Conservation (phyloP, 176 grass and related monocot species). For the Thalia dealbata region DNA sequence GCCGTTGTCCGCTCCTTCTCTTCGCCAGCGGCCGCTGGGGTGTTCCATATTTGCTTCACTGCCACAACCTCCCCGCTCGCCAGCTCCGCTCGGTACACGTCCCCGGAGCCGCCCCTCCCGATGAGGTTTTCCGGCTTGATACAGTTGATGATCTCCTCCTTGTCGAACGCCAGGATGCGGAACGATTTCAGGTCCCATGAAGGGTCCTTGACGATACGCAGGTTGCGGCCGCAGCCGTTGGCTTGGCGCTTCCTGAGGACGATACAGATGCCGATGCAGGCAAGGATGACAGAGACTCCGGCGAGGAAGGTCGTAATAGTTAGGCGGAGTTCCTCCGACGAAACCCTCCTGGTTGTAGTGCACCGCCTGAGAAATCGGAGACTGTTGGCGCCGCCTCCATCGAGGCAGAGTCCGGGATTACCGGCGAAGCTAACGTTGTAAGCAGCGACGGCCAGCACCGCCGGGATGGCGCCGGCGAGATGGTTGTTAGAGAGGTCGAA, state of each 20-base stretch:
- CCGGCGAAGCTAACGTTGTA: conserved; percentile 36
- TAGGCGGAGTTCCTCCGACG: background rate
- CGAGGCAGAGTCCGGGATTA: conserved; percentile 51
- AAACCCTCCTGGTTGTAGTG: conserved; percentile 19
- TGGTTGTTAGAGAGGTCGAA: conserved; percentile 69
- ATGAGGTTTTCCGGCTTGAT: conserved; percentile 54
- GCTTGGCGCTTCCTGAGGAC: background rate
- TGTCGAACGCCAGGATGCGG: conserved; percentile 57
- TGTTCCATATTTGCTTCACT: conserved; percentile 73
- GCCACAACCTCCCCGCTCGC: conserved; percentile 47
- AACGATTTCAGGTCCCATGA: conserved; percentile 87
- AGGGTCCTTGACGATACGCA: background rate
- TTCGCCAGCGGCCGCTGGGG: conserved; percentile 14
- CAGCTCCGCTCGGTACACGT: conserved; percentile 61
- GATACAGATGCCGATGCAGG: conserved; percentile 2
- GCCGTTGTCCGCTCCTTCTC: background rate
- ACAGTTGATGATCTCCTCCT: conserved; percentile 53
- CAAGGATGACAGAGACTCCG: background rate
- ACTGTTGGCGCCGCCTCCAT: background rate
- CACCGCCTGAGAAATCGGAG: conserved; percentile 11
- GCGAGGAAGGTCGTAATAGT: background rate
- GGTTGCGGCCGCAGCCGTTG: background rate
- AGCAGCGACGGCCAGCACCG: conserved; percentile 40
- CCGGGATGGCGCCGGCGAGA: conserved; percentile 47
- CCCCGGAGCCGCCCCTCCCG: conserved; percentile 59